Conservation (phyloP, 495 filamentous ascomycete species). For the Podospora bellae-mahoneyi region DNA sequence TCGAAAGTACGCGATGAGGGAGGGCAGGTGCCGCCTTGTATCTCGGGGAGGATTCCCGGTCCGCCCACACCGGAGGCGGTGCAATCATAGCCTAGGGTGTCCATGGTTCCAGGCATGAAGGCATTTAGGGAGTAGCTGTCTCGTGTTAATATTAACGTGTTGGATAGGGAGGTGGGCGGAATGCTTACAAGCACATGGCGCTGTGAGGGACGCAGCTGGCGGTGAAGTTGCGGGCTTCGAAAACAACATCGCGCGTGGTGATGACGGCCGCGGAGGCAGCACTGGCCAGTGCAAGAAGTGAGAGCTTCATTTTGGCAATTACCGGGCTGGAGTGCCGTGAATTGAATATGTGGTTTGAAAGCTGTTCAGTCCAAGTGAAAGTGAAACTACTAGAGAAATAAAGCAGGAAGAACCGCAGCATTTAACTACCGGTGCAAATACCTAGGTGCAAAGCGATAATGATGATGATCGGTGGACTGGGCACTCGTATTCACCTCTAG, state of each 20-base stretch:
- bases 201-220: slow-evolving; percentile 33
- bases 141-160: slow-evolving; percentile 1
- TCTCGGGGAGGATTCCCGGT: slow-evolving; percentile 26
- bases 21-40: slow-evolving; percentile 25
- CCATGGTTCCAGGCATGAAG: slow-evolving; percentile 31
- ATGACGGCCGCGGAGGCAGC: not conserved
- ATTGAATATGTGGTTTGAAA: no score
- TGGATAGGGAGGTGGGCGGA: not conserved
- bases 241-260: slow-evolving; percentile 11
- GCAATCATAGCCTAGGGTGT: slow-evolving; percentile 28
- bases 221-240: slow-evolving; percentile 28
- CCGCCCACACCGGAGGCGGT: slow-evolving; percentile 16
- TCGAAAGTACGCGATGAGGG: slow-evolving; percentile 24
- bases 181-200: slow-evolving; percentile 31
- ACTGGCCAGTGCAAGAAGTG: slow-evolving; percentile 1
- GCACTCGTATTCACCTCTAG: no score
- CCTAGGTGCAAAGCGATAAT: no score
- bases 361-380: no score
- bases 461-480: no score
- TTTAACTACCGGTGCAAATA: no score
- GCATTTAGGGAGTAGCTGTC: slow-evolving; percentile 27
- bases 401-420: no score
- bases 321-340: no score
- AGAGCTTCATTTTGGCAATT: slow-evolving; percentile 5
- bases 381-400: no score